Percentiles rank a stretch among this genome's conserved stretches.
These are phyloP conservation scores for Adansonia rubrostipa DNA, from an alignment of 441 rosid species.

Conservation along the genomic window DNA sequence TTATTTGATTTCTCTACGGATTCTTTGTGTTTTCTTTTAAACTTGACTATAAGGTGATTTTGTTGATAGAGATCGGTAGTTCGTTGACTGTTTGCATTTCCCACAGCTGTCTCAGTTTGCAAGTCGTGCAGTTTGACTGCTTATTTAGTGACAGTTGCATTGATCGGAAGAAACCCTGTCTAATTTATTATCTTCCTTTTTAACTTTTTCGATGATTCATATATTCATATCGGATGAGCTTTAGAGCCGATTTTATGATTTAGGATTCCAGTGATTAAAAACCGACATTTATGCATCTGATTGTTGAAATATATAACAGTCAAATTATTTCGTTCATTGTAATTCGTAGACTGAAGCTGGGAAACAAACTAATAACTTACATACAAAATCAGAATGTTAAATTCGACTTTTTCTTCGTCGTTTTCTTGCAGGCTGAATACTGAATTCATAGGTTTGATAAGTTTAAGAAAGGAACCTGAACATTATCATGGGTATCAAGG, in stretches of 20 bases:
- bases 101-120: background rate
- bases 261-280: background rate
- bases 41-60: background rate
- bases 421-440: conserved; percentile 26
- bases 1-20: background rate
- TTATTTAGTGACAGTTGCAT: background rate
- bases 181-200: background rate
- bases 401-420: background rate
- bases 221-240: no score
- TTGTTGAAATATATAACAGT: background rate
- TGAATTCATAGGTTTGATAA: conserved; percentile 18
- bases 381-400: background rate
- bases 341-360: background rate
- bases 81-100: background rate
- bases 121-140: background rate
- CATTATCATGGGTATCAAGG: conserved; percentile 63
- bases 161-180: background rate
- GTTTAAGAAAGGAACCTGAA: conserved; percentile 29
- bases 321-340: background rate
- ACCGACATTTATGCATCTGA: background rate
- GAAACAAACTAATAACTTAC: background rate
- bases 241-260: background rate
- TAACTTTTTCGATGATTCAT: background rate
- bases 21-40: background rate
- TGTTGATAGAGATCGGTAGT: background rate